These are phyloP conservation scores for Dictyophora rubrovolvata DNA, from an alignment of 768 basidiomycete genomes.

Conservation along the genomic window DNA sequence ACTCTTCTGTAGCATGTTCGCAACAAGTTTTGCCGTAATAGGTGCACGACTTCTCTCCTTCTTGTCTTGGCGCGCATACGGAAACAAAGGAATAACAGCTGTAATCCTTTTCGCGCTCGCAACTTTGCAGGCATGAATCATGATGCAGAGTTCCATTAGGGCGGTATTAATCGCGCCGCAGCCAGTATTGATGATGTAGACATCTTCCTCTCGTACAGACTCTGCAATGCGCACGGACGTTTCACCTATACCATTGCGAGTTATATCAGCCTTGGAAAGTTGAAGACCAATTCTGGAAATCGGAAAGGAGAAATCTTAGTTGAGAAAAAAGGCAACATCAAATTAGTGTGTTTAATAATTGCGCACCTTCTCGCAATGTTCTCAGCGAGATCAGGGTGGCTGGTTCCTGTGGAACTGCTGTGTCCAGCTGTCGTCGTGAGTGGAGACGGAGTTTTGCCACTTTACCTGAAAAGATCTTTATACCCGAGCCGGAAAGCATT, in stretches of 20 bases:
- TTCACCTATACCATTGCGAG: slow-evolving; percentile 84
- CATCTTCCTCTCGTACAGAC: slow-evolving; percentile 95
- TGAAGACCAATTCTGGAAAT: slow-evolving; percentile 75
- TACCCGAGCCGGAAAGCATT: slow-evolving; percentile 50
- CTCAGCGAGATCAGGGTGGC: slow-evolving; percentile 91
- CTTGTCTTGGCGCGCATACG: slow-evolving; percentile 96
- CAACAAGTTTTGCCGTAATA: slow-evolving; percentile 95
- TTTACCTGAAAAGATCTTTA: slow-evolving; percentile 49
- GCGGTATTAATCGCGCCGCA: slow-evolving; percentile 82
- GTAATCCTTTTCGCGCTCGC: slow-evolving; percentile 98
- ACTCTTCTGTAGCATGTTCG: slow-evolving; percentile 90
- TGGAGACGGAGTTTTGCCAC: slow-evolving; percentile 1
- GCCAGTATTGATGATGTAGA: slow-evolving; percentile 96
- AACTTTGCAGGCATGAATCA: slow-evolving; percentile 99
- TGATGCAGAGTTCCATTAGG: slow-evolving; percentile 97
- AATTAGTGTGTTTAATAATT: neutral
- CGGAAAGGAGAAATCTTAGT: slow-evolving; percentile 8
- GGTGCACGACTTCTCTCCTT: slow-evolving; percentile 99
- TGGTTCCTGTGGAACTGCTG: slow-evolving; percentile 52
- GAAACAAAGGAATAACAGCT: slow-evolving; percentile 95
- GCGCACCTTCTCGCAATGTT: slow-evolving; percentile 83
- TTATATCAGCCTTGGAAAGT: slow-evolving; percentile 79
- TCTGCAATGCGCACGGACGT: slow-evolving; percentile 86
- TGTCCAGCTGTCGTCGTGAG: neutral
- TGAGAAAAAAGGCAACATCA: neutral